Base-by-base conservation (phyloP, 768 basidiomycete species). In the Kwoniella sp. region DNA sequence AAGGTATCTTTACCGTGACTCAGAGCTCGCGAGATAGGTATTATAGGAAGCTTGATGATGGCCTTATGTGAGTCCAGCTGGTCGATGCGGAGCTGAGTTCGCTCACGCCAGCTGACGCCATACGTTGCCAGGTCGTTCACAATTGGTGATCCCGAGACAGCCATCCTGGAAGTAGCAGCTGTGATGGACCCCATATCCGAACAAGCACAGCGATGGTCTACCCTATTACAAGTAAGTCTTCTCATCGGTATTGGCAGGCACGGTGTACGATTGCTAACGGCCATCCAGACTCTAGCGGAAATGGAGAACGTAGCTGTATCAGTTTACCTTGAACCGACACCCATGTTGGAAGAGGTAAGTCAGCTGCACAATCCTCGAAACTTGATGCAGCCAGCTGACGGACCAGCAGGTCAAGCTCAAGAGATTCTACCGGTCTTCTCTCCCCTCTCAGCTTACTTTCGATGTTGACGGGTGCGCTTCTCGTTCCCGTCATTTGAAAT, bases 141-240 rank as follows among this genome's bases (percentile, higher is more conserved):
- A 34, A 82, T 87, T 41, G 94, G 94, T 4, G 84, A 92, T 68
- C 84, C 86, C 22, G 75, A 84, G 1, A 87, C 85, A 0, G 89
- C 93, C 0, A 71, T 89, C 41, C 86, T 87, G 71, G 87, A 88
- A 57, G 81, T 96, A 45, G 87, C 85, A 1, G 85, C 90, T 11
- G 78, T 97, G 5, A 65, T 98, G 8, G 92, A 98, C 76, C 94
- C 95, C 0, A 76, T 96, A 29, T 92, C 89, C 55, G 90, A 92
- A 75, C 81, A 84, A 4, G 91, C 90, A 1, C 93, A 97, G 77
- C 88, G 88, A 69, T 96, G 92, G 89, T 86, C 91, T 1, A 86
- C 88, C 62, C 74, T 97, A 45, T 79, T 95, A 26, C 83, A 88
- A 81, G 92, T 93, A 65, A 65, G 84, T 63, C 20, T 53, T 45